phyloP scores from a whole-genome alignment of 176 grass and related monocot genomes.

The Microstegium vimineum region DNA sequence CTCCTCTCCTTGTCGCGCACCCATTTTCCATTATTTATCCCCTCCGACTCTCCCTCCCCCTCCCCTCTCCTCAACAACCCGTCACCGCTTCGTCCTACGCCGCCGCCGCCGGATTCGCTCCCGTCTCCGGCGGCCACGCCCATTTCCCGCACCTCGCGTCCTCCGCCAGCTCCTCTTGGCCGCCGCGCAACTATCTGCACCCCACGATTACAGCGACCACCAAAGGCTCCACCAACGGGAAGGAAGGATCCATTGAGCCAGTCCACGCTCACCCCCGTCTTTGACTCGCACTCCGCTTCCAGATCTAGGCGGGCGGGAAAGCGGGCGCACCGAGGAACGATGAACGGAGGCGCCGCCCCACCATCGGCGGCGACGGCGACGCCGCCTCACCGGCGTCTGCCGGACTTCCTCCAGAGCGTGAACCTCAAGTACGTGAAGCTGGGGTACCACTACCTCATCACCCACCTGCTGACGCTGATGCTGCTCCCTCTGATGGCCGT shows the following conservation, averaged over 20 bases:
- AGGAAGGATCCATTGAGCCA: background rate
- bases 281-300: slow-evolving; percentile 35
- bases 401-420: slow-evolving; percentile 98
- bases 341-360: slow-evolving; percentile 31
- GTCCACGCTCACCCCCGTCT: slow-evolving; percentile 27
- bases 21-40: slow-evolving; percentile 36
- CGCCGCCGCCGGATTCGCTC: slow-evolving; percentile 31
- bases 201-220: background rate
- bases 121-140: background rate
- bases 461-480: slow-evolving; percentile 71
- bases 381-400: slow-evolving; percentile 58
- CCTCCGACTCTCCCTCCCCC: background rate
- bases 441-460: slow-evolving; percentile 95
- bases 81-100: background rate
- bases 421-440: slow-evolving; percentile 99
- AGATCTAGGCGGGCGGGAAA: slow-evolving; percentile 28
- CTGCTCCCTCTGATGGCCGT: slow-evolving; percentile 85
- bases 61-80: background rate
- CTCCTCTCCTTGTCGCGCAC: background rate
- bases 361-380: background rate
- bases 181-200: background rate
- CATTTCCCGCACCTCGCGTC: background rate
- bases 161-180: background rate
- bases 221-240: background rate
- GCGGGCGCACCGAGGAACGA: background rate